A percentile compares a stretch with the other conserved stretches of the same genome.
These are phyloP conservation scores for Linum lewisii DNA, from an alignment of 345 rosid species.

Conservation along the genomic window DNA sequence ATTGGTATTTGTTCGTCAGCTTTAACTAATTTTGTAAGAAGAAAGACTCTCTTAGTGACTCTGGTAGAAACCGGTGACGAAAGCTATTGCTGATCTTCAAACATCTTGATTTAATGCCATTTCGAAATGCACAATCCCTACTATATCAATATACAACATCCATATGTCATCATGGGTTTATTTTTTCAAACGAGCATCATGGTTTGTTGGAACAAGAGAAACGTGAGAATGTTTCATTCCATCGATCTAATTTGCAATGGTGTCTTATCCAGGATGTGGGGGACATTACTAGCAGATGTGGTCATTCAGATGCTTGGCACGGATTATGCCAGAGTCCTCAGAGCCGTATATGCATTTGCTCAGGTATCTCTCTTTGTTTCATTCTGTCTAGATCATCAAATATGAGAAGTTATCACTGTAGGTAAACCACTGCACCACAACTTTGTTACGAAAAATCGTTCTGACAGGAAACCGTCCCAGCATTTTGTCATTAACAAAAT, in stretches of 20 bases:
- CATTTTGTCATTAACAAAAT: too few species aligned
- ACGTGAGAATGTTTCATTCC: not conserved
- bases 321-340: constrained; percentile 75
- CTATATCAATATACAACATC: too few species aligned
- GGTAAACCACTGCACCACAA: not conserved
- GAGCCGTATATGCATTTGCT: constrained; percentile 88
- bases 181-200: too few species aligned
- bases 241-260: not conserved
- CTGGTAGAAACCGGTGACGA: not conserved
- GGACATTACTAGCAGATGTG: constrained; percentile 57
- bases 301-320: not conserved
- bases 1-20: constrained; percentile 4
- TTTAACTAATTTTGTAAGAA: not conserved
- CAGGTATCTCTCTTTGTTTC: constrained; percentile 30
- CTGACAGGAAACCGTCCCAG: too few species aligned
- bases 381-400: not conserved
- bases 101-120: not conserved
- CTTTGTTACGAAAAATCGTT: too few species aligned
- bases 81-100: not conserved
- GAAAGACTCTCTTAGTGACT: not conserved
- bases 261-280: constrained; percentile 69
- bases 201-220: not conserved
- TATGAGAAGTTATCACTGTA: not conserved
- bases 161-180: too few species aligned
- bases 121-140: too few species aligned